phyloP scores from a whole-genome alignment of 1,284 basidiomycete genomes.

The Tausonia pullulans region DNA sequence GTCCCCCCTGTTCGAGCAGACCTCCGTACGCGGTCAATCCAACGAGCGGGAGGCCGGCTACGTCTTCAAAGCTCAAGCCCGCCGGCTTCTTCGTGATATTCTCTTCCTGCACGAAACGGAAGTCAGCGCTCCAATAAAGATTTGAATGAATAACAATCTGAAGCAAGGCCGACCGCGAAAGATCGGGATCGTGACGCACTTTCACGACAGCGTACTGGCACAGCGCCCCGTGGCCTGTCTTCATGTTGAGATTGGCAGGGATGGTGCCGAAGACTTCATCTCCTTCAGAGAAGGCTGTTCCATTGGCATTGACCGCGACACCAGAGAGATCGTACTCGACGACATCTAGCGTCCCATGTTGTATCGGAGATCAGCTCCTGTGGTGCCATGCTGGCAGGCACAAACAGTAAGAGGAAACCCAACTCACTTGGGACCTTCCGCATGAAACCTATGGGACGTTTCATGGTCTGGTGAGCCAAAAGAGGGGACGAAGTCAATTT shows the following conservation, averaged over 20 bases:
- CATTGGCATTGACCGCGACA: slow-evolving; percentile 16
- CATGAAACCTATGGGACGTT: too few species aligned
- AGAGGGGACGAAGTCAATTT: too few species aligned
- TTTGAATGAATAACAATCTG: neutral
- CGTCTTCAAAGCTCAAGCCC: slow-evolving; percentile 15
- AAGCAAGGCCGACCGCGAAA: neutral
- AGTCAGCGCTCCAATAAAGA: neutral
- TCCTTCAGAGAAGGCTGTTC: slow-evolving; percentile 1
- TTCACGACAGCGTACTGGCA: slow-evolving; percentile 8
- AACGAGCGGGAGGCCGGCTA: slow-evolving; percentile 17
- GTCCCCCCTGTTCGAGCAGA: slow-evolving; percentile 6
- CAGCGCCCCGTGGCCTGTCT: slow-evolving; percentile 1
- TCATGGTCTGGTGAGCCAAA: too few species aligned
- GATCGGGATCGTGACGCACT: neutral
- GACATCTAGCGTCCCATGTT: neutral
- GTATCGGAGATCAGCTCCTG: too few species aligned
- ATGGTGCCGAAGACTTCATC: slow-evolving; percentile 10
- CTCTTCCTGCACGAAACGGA: neutral
- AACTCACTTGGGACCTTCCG: too few species aligned
- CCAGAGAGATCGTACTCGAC: slow-evolving; percentile 20
- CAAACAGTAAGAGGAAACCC: too few species aligned
- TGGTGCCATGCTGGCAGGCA: too few species aligned
- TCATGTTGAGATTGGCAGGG: slow-evolving; percentile 1
- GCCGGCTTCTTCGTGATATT: slow-evolving; percentile 7
- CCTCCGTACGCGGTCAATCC: slow-evolving; percentile 18